These are phyloP conservation scores for Rhypophila decipiens DNA, from an alignment of 495 filamentous ascomycete genomes.

Conservation along the genomic window DNA sequence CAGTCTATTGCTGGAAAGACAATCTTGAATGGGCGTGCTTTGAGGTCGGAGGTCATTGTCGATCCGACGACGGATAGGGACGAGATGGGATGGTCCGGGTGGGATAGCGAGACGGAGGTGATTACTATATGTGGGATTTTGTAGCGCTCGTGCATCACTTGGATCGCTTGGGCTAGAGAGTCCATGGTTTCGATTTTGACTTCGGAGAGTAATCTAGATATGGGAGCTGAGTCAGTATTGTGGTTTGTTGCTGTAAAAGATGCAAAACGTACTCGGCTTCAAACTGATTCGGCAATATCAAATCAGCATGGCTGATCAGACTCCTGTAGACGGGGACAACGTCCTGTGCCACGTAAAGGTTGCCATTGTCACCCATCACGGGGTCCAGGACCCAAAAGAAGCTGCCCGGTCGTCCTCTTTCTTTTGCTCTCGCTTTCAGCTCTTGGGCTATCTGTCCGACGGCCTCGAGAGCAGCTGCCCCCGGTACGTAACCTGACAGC, in stretches of 20 bases:
- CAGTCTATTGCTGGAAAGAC: conserved; percentile 79
- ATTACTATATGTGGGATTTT: conserved; percentile 85
- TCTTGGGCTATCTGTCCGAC: conserved; percentile 79
- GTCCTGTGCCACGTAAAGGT: conserved; percentile 81
- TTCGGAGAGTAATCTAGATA: conserved; percentile 72
- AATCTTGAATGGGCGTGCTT: conserved; percentile 73
- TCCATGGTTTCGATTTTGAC: conserved; percentile 71
- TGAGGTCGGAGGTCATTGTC: conserved; percentile 54
- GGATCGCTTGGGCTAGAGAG: conserved; percentile 66
- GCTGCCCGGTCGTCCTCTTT: conserved; percentile 51
- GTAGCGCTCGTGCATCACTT: conserved; percentile 68
- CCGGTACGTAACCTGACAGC: conserved; percentile 88
- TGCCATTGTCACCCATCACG: conserved; percentile 95
- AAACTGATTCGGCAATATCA: conserved; percentile 95
- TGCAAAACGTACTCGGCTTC: conserved; percentile 72
- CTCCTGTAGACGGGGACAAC: conserved; percentile 86
- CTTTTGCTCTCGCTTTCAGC: conserved; percentile 57
- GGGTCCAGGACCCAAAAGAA: conserved; percentile 99
- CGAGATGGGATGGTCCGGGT: conserved; percentile 32
- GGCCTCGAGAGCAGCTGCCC: conserved; percentile 71
- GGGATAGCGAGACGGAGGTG: conserved; percentile 62
- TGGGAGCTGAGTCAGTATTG: background rate
- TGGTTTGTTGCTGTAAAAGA: background rate
- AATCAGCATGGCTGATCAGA: conserved; percentile 70
- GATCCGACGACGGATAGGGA: conserved; percentile 75